Evolutionary conservation across 2,329 filamentous ascomycete species (phyloP).

Genomic region (Taxawa tesnikishii): DNA sequence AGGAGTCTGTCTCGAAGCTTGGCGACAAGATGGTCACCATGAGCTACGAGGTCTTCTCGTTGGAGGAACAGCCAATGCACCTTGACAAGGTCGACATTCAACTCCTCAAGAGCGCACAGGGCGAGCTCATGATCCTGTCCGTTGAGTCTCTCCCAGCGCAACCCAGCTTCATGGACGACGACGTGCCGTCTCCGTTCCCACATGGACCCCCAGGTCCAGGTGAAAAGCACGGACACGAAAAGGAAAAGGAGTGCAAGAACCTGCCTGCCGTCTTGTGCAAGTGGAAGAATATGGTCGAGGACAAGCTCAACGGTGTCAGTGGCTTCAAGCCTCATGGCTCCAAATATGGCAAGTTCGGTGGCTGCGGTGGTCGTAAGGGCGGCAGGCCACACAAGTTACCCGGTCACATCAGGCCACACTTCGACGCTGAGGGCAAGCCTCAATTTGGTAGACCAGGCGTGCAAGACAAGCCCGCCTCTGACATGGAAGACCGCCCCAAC

Average conservation of each 20-base stretch:
- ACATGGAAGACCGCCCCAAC: background rate
- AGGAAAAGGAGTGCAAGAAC: slow-evolving; percentile 22
- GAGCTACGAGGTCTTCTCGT: slow-evolving; percentile 47
- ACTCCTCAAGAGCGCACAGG: slow-evolving; percentile 46
- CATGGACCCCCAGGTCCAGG: background rate
- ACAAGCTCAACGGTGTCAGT: slow-evolving; percentile 30
- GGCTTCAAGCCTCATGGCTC: slow-evolving; percentile 10
- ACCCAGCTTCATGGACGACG: slow-evolving; percentile 15
- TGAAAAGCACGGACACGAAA: slow-evolving; percentile 8
- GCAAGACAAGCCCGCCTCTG: background rate
- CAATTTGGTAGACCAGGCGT: background rate
- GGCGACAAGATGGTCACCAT: slow-evolving; percentile 41
- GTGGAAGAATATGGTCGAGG: slow-evolving; percentile 39
- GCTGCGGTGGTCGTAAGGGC: slow-evolving; percentile 5
- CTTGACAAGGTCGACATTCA: slow-evolving; percentile 46
- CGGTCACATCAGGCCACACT: slow-evolving; percentile 14
- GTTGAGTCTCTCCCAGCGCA: slow-evolving; percentile 20
- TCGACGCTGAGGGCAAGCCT: slow-evolving; percentile 1
- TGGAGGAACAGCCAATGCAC: slow-evolving; percentile 38
- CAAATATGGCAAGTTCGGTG: slow-evolving; percentile 7
- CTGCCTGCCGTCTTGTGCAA: slow-evolving; percentile 40
- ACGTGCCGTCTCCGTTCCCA: slow-evolving; percentile 10
- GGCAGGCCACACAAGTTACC: slow-evolving; percentile 12
- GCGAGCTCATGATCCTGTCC: slow-evolving; percentile 43
- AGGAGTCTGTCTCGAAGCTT: slow-evolving; percentile 38